These are phyloP conservation scores for Nepenthes mirabilis DNA, from an alignment of 148 eudicot species.

Conservation along the genomic window DNA sequence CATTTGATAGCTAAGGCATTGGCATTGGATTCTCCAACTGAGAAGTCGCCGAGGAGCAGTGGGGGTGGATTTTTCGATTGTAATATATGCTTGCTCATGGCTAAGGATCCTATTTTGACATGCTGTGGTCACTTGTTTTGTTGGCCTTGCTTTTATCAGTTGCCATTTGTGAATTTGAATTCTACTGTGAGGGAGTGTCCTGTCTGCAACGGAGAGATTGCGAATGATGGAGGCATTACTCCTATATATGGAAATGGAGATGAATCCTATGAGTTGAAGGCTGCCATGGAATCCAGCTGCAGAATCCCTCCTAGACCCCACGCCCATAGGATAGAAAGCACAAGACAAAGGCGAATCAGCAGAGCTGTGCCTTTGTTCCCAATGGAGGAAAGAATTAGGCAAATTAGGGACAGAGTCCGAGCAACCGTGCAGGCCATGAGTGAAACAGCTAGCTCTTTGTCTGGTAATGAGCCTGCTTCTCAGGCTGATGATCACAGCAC, in stretches of 20 bases:
- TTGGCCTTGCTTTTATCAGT: constrained; percentile 45
- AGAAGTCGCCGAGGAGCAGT: constrained; percentile 10
- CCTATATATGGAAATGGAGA: constrained; percentile 38
- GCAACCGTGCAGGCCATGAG: constrained; percentile 8
- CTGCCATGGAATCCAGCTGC: constrained; percentile 11
- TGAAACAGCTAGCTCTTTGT: constrained; percentile 1
- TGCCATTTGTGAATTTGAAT: constrained; percentile 19
- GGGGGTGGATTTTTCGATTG: constrained; percentile 44
- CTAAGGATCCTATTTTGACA: constrained; percentile 45
- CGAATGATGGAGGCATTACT: constrained; percentile 16
- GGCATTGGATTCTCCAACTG: constrained; percentile 19
- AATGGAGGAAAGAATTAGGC: neutral
- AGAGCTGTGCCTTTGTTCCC: constrained; percentile 23
- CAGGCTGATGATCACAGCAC: constrained; percentile 7
- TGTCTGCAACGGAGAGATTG: constrained; percentile 50
- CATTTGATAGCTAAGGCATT: constrained; percentile 32
- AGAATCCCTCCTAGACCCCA: constrained; percentile 45
- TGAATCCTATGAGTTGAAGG: neutral
- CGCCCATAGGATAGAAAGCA: constrained; percentile 41
- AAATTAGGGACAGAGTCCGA: too few relatives aligned
- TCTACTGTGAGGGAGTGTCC: constrained; percentile 44
- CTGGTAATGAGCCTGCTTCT: neutral
- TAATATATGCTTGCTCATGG: constrained; percentile 37
- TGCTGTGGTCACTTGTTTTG: constrained; percentile 60
- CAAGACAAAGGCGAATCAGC: constrained; percentile 27